Percentiles rank a stretch among this genome's conserved stretches.
Evolutionary conservation across 1,284 basidiomycete species (phyloP).

Genomic region (Cryptococcus neoformans): DNA sequence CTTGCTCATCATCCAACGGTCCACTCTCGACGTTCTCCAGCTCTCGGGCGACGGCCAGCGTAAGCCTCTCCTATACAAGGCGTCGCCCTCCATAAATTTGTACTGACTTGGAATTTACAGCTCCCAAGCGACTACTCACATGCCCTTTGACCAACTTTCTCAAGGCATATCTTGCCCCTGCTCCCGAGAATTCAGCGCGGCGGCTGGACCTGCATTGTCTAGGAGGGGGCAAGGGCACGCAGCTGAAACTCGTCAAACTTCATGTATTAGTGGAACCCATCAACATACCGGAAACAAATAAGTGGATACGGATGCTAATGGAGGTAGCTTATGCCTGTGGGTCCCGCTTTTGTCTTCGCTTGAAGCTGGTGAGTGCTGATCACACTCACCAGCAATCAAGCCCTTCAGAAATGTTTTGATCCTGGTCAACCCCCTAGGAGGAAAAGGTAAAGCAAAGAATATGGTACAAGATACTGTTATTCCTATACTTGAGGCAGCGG

Average conservation of each 20-base stretch:
- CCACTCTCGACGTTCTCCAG: conserved; percentile 39
- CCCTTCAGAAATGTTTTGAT: conserved; percentile 60
- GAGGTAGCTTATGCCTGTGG: conserved; percentile 62
- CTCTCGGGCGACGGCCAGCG: conserved; percentile 42
- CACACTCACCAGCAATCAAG: conserved; percentile 52
- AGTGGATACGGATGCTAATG: conserved; percentile 62
- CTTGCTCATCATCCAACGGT: conserved; percentile 40
- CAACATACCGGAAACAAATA: conserved; percentile 46
- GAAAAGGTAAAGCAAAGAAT: conserved; percentile 68
- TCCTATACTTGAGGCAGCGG: conserved; percentile 76
- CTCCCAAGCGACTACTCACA: conserved; percentile 40
- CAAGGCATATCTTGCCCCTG: conserved; percentile 21
- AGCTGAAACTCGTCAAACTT: conserved; percentile 34
- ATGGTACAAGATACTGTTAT: conserved; percentile 66
- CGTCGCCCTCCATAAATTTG: background rate
- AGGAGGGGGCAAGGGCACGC: conserved; percentile 14
- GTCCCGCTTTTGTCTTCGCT: background rate
- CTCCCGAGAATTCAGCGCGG: conserved; percentile 10
- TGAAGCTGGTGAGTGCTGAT: background rate
- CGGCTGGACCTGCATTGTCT: conserved; percentile 37
- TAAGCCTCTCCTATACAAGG: conserved; percentile 17
- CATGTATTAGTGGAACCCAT: conserved; percentile 42
- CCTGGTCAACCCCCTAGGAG: conserved; percentile 85
- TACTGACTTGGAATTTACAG: conserved; percentile 12
- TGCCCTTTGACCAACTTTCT: conserved; percentile 33